These are phyloP conservation scores for Tetracladium setigerum DNA, from an alignment of 495 filamentous ascomycete genomes.

Conservation along the genomic window DNA sequence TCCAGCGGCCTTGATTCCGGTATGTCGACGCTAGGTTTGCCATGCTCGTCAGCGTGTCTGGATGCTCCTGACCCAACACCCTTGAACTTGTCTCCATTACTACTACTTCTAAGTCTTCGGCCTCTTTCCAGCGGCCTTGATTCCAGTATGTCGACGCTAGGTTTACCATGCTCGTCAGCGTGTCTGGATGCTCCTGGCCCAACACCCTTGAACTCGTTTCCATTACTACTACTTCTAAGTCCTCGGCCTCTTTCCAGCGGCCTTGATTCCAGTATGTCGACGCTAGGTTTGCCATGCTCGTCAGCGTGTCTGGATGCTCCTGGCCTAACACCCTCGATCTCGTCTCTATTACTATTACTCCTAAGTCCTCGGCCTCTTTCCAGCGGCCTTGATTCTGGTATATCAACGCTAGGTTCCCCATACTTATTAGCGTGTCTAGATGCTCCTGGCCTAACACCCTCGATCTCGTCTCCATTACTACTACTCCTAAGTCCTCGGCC, in stretches of 20 bases:
- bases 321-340: constrained; percentile 16
- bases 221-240: constrained; percentile 2
- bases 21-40: constrained; percentile 1
- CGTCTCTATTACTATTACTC: not conserved
- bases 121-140: no score
- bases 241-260: constrained; percentile 25
- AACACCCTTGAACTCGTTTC: not conserved
- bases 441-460: not conserved
- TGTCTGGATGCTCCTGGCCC: constrained; percentile 6
- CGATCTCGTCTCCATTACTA: constrained; percentile 2
- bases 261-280: constrained; percentile 4
- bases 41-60: constrained; percentile 26
- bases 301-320: constrained; percentile 24
- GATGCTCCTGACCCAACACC: constrained; percentile 15
- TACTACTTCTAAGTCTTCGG: no score
- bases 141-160: constrained; percentile 1
- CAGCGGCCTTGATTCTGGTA: constrained; percentile 22
- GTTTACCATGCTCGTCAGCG: constrained; percentile 4
- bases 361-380: constrained; percentile 29
- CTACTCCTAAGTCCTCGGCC: constrained; percentile 20
- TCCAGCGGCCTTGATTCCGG: constrained; percentile 12
- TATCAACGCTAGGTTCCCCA: constrained; percentile 20
- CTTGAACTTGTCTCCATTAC: constrained; percentile 4
- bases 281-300: constrained; percentile 8
- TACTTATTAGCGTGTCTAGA: constrained; percentile 5